Conservation (phyloP, 2,329 filamentous ascomycete species). For the Penicillium sp. region DNA sequence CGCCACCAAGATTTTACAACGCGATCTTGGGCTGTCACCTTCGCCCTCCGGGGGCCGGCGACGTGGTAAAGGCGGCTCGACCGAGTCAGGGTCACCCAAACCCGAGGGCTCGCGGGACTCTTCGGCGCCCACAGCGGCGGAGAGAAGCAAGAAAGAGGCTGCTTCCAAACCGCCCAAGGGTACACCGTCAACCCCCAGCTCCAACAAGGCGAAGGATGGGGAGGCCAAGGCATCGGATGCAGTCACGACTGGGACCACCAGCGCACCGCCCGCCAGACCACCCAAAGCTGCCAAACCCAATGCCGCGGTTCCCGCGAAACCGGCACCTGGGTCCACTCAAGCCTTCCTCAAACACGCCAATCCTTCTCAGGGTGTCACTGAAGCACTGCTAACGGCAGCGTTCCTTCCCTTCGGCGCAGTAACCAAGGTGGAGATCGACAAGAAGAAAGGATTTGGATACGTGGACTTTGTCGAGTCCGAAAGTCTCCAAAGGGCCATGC, state of each 20-base stretch:
- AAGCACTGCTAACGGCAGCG: conserved; percentile 68
- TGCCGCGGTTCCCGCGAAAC: conserved; percentile 13
- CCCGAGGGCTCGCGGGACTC: conserved; percentile 20
- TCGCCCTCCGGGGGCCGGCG: conserved; percentile 43
- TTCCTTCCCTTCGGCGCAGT: conserved; percentile 71
- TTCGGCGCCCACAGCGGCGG: conserved; percentile 3
- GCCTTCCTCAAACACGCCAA: conserved; percentile 81
- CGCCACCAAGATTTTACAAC: conserved; percentile 57
- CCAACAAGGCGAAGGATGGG: conserved; percentile 20
- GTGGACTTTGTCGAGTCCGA: conserved; percentile 76
- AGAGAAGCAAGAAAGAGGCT: conserved; percentile 23
- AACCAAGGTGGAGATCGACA: conserved; percentile 82
- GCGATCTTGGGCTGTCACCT: conserved; percentile 55
- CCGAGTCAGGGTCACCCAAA: conserved; percentile 24
- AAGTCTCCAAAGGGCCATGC: conserved; percentile 70
- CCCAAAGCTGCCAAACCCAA: conserved; percentile 30
- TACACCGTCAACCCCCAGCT: conserved; percentile 4
- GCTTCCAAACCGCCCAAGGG: conserved; percentile 14
- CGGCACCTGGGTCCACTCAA: conserved; percentile 33
- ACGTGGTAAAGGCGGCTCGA: conserved; percentile 30
- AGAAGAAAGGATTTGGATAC: conserved; percentile 90
- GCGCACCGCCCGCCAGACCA: conserved; percentile 18
- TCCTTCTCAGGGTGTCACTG: conserved; percentile 85
- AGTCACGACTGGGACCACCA: conserved; percentile 13
- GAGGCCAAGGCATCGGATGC: conserved; percentile 22